Percentiles rank a stretch among this genome's conserved stretches.
Conservation (phyloP, 2,329 filamentous ascomycete species). For the Seiridium unicorne region DNA sequence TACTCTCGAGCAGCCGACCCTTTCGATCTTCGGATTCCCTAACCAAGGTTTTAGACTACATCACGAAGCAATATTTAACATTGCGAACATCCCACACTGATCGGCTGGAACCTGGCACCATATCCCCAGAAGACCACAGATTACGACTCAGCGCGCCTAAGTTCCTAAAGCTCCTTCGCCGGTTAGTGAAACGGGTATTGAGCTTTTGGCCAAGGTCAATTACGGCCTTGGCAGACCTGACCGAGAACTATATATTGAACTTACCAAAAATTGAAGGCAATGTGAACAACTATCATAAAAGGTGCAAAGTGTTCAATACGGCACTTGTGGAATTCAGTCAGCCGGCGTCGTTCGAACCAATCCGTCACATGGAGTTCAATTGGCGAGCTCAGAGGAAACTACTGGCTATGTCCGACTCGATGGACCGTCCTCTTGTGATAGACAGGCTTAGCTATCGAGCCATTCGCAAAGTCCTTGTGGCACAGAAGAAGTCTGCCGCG, state of each 20-base stretch:
- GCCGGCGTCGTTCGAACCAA: constrained; percentile 29
- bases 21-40: constrained; percentile 30
- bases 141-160: constrained; percentile 14
- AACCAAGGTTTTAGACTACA: constrained; percentile 30
- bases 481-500: constrained; percentile 47
- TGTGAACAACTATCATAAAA: constrained; percentile 20
- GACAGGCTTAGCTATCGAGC: constrained; percentile 50
- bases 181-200: constrained; percentile 21
- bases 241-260: constrained; percentile 25
- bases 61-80: constrained; percentile 21
- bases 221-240: constrained; percentile 25
- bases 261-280: constrained; percentile 13
- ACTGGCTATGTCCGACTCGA: constrained; percentile 47
- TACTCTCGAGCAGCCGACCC: constrained; percentile 32
- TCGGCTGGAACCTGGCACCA: background rate
- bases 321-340: constrained; percentile 35
- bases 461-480: constrained; percentile 52
- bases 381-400: constrained; percentile 59
- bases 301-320: constrained; percentile 38
- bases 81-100: constrained; percentile 9
- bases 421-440: constrained; percentile 50
- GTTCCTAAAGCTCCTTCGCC: constrained; percentile 22
- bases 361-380: constrained; percentile 41
- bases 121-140: background rate
- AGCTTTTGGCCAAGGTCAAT: constrained; percentile 26